Conservation (phyloP, 345 rosid genomes). For the Populus deltoides region DNA sequence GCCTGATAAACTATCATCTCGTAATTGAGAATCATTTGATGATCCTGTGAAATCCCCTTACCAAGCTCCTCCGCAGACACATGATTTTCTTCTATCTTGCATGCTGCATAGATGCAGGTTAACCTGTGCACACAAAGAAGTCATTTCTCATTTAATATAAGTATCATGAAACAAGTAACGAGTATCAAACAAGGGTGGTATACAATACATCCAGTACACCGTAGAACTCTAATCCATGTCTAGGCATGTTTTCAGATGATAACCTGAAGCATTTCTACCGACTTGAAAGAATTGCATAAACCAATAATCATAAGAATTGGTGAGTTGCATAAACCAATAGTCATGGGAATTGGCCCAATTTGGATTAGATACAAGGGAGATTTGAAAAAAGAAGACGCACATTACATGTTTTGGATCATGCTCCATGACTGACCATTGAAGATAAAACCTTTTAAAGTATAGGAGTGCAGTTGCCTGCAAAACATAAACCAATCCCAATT, state of each 20-base stretch:
- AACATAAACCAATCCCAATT: constrained; percentile 18
- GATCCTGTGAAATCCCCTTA: constrained; percentile 96
- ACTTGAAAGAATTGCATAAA: not conserved
- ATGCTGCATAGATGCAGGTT: constrained; percentile 90
- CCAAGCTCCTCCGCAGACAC: constrained; percentile 99
- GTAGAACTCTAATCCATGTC: not conserved
- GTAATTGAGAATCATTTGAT: constrained; percentile 90
- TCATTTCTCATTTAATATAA: not conserved
- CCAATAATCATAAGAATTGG: not conserved
- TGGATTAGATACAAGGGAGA: constrained; percentile 8
- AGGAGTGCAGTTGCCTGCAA: constrained; percentile 90
- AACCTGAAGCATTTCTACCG: not conserved
- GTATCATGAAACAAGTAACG: not conserved
- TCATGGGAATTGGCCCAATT: not conserved
- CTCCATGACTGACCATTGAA: constrained; percentile 99
- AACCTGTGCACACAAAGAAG: constrained; percentile 54
- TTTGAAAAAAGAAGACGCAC: constrained; percentile 41
- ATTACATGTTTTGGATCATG: constrained; percentile 92
- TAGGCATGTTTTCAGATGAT: not conserved
- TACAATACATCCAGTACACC: no score
- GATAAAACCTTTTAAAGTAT: constrained; percentile 93
- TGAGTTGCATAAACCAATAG: not conserved
- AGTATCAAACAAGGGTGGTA: not conserved
- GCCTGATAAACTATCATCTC: constrained; percentile 97
- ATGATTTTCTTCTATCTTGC: constrained; percentile 98